These are phyloP conservation scores for Danielozyma ontarioensis DNA, from an alignment of 805 yeast genomes.

Conservation along the genomic window DNA sequence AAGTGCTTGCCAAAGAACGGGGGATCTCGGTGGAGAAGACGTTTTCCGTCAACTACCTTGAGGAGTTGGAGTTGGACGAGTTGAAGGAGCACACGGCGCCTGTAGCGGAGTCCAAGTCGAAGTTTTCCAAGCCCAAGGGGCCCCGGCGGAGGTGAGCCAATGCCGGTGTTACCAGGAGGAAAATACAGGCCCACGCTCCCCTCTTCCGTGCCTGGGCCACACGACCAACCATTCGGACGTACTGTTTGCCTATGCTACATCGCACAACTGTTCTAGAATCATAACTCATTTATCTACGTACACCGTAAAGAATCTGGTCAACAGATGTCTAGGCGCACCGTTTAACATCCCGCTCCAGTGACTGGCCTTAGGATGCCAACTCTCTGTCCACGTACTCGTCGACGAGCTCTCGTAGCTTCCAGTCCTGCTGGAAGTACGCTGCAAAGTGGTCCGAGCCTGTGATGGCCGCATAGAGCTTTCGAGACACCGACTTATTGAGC, in stretches of 20 bases:
- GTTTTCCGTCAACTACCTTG: slow-evolving; percentile 69
- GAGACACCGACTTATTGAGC: slow-evolving; percentile 59
- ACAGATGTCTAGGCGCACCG: too few species aligned
- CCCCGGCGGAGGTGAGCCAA: slow-evolving; percentile 51
- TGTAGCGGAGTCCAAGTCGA: slow-evolving; percentile 18
- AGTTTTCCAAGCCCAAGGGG: slow-evolving; percentile 59
- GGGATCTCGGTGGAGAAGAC: slow-evolving; percentile 34
- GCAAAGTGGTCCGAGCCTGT: slow-evolving; percentile 5
- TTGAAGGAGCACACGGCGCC: slow-evolving; percentile 22
- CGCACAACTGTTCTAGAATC: too few species aligned
- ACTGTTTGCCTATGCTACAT: too few species aligned
- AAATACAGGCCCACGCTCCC: background rate
- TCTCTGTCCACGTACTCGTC: slow-evolving; percentile 19
- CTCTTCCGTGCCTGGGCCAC: too few species aligned
- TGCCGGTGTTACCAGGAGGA: too few species aligned
- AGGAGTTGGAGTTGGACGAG: slow-evolving; percentile 56
- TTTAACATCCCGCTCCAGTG: too few species aligned
- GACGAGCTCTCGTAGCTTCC: slow-evolving; percentile 16
- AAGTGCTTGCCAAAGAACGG: slow-evolving; percentile 25
- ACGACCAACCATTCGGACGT: too few species aligned
- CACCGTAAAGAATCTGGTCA: too few species aligned
- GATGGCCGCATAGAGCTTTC: slow-evolving; percentile 43
- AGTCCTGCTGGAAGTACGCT: slow-evolving; percentile 13
- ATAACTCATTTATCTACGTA: too few species aligned
- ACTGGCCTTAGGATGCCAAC: too few species aligned